Conservation (phyloP, 148 eudicot genomes). For the Diospyros lotus region DNA sequence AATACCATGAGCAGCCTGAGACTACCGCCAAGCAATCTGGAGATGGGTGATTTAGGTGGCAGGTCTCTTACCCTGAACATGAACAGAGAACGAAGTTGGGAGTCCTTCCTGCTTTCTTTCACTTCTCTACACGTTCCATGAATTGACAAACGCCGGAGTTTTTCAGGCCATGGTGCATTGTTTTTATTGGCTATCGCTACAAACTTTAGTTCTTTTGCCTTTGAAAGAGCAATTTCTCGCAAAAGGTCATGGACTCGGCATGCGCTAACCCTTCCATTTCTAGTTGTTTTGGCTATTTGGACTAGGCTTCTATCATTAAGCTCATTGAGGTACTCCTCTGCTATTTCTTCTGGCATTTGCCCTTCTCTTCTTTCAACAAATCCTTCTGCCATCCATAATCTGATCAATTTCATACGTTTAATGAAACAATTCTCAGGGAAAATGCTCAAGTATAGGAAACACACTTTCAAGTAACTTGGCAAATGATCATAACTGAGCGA, state of each 20-base stretch:
- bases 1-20: constrained; percentile 5
- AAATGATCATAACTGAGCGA: constrained; percentile 8
- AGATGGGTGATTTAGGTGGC: not conserved
- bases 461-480: constrained; percentile 5
- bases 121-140: not conserved
- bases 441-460: constrained; percentile 12
- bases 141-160: not conserved
- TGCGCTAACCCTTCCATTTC: not conserved
- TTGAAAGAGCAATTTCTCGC: not conserved
- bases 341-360: not conserved
- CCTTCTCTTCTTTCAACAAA: not conserved
- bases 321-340: not conserved
- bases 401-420: not conserved
- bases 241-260: not conserved
- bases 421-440: constrained; percentile 11
- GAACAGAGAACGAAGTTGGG: not conserved
- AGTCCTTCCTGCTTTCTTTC: not conserved
- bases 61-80: not conserved
- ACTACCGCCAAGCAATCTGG: not conserved
- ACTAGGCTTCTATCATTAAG: not conserved
- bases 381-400: constrained; percentile 16
- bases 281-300: not conserved
- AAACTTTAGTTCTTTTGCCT: not conserved
- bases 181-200: not conserved
- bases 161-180: not conserved